Evolutionary conservation across 257 asterid genomes (phyloP), one percentile per base, ranked within the genome.

Genomic region (Sherardia arvensis): DNA sequence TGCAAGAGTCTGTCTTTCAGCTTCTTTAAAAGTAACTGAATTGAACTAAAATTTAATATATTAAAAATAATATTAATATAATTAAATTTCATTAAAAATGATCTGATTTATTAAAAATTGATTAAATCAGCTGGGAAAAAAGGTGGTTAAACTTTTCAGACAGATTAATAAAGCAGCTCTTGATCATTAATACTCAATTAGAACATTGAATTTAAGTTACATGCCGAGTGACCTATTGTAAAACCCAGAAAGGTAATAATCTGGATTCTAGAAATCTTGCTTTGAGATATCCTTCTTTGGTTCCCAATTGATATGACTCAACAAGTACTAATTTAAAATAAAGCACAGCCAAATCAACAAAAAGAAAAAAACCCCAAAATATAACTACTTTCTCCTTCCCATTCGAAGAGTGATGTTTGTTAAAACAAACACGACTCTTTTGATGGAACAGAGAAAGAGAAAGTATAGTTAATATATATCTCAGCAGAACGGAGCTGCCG

Each of bases 201-300:
- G 51, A 43, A 43, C 20, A 43, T 3, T n/a, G 17, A 15, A 43
- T 14, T 38, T 38, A 38, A 38, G 47, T 38, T 38, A 38, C 45
- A 36, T 9, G 45, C 10, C 45, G 45, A 36, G 15, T 36, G 45
- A 15, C 45, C 45, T 36, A 36, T 36, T 1, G 3, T 10, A 53
- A 53, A 54, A 0, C 23, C 25, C 21, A 27, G 63, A 61, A 51
- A 27, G 12, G 5, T 38, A 36, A 36, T 36, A 18, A 8, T 21
- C 53, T 36, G 59, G 15, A 22, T 43, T 40, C 15, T 21, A 38
- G 18, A 38, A 38, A 10, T 49, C 22, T 64, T 63, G 40, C 59
- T 61, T 56, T 26, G 71, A 66, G 62, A 82, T n/a, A n/a, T 73
- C 83, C 80, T 75, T 73, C 70, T 82, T 77, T 75, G 80, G 80